These are phyloP conservation scores for Aspergillus brunneoviolaceus DNA, from an alignment of 2,329 filamentous ascomycete species.

Conservation along the genomic window DNA sequence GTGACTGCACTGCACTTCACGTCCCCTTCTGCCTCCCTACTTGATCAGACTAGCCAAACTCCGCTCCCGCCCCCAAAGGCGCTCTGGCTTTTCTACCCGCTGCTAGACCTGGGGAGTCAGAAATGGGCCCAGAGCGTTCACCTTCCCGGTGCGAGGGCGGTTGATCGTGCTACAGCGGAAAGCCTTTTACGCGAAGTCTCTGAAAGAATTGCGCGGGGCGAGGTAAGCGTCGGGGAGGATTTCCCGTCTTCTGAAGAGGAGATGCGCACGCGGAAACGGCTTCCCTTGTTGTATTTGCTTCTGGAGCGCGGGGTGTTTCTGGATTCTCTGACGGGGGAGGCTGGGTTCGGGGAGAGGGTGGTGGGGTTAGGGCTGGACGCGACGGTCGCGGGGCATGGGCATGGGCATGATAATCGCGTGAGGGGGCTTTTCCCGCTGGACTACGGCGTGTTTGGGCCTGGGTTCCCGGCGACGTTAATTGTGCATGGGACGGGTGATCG, in stretches of 20 bases:
- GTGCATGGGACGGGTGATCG: background rate
- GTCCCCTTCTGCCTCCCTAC: background rate
- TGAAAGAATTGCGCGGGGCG: background rate
- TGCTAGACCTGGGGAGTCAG: background rate
- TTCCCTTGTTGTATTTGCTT: background rate
- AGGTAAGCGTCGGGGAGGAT: background rate
- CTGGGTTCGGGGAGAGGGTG: background rate
- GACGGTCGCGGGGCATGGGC: background rate
- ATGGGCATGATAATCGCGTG: background rate
- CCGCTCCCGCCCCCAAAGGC: background rate
- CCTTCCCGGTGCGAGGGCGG: background rate
- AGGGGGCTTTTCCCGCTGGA: background rate
- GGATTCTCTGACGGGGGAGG: background rate
- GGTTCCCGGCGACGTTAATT: background rate
- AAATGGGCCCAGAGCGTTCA: background rate
- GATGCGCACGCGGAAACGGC: background rate
- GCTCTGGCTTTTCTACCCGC: background rate
- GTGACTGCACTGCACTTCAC: background rate
- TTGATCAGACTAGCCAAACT: fast-evolving
- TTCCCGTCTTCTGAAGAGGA: background rate
- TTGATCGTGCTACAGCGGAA: background rate
- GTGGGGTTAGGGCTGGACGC: background rate
- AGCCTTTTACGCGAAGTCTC: background rate
- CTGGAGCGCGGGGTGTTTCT: background rate
- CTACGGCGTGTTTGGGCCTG: background rate